Evolutionary conservation across 1,139 yeast species (phyloP).

Genomic region (Meyerozyma carpophila): DNA sequence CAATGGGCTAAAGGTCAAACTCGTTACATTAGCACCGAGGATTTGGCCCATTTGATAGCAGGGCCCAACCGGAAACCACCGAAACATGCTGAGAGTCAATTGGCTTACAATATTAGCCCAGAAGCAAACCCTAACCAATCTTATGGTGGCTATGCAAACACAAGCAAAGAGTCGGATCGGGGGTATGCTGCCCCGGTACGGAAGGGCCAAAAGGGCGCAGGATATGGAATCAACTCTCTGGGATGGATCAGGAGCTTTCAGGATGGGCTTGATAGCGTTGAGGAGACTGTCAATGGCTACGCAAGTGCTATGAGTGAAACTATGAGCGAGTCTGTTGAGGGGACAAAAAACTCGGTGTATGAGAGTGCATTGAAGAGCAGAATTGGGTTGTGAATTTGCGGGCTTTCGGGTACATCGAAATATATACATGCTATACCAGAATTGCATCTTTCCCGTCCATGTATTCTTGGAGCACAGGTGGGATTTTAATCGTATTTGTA

Average conservation of each 20-base stretch:
- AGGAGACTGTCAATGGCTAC: conserved; percentile 52
- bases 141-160: conserved; percentile 15
- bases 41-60: conserved; percentile 52
- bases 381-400: conserved; percentile 43
- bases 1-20: conserved; percentile 84
- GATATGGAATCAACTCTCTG: conserved; percentile 18
- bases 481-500: conserved; percentile 54
- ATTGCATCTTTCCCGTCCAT: conserved; percentile 52
- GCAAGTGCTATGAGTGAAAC: conserved; percentile 52
- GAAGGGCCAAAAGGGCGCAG: conserved; percentile 12
- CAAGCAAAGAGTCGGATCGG: conserved; percentile 20
- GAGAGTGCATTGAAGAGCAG: conserved; percentile 48
- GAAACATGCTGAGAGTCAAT: conserved; percentile 48
- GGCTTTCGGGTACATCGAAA: background rate
- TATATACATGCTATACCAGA: background rate
- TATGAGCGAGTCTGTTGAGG: conserved; percentile 47
- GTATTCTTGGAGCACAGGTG: conserved; percentile 58
- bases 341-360: conserved; percentile 46
- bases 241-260: conserved; percentile 47
- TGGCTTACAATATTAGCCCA: conserved; percentile 52
- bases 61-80: conserved; percentile 56
- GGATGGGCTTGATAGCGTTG: conserved; percentile 48
- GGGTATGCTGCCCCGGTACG: conserved; percentile 49
- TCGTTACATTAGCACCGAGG: conserved; percentile 52
- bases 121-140: conserved; percentile 38